Conservation (phyloP, 2,329 filamentous ascomycete species). For the Thelonectria blattea region DNA sequence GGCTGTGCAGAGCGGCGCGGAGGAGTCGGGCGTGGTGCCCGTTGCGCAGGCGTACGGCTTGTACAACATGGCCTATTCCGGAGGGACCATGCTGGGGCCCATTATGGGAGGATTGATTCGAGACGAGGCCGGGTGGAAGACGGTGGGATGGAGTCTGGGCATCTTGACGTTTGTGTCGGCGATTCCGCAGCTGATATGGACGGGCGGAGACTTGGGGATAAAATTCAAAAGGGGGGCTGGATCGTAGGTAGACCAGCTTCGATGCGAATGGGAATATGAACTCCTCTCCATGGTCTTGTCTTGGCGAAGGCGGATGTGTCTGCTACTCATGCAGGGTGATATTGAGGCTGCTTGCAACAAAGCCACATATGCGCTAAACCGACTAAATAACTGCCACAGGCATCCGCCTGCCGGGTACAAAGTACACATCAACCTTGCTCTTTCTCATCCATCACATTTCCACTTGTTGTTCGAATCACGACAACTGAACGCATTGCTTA, state of each 20-base stretch:
- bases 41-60: conserved; percentile 45
- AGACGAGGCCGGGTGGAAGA: conserved; percentile 42
- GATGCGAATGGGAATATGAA: not conserved
- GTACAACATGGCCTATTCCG: conserved; percentile 45
- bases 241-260: not conserved
- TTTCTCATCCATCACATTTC: not conserved
- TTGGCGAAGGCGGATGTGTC: not conserved
- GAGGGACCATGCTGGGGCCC: conserved; percentile 42
- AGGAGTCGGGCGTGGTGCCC: conserved; percentile 33
- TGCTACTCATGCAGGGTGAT: not conserved
- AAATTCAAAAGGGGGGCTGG: conserved; percentile 36
- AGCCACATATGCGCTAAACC: conserved; percentile 28
- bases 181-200: conserved; percentile 38
- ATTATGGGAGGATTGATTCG: conserved; percentile 44
- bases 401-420: not conserved
- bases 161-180: conserved; percentile 39
- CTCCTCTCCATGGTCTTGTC: not conserved
- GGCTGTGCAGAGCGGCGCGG: conserved; percentile 36
- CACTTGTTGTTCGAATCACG: not conserved
- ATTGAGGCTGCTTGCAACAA: not conserved
- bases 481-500: not conserved
- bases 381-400: conserved; percentile 22
- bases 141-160: conserved; percentile 42
- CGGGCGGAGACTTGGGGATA: conserved; percentile 36
- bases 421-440: conserved; percentile 5